Evolutionary conservation across 1,284 basidiomycete species (phyloP), one percentile per base, ranked within the genome.

Genomic region (Boletus putidus): DNA sequence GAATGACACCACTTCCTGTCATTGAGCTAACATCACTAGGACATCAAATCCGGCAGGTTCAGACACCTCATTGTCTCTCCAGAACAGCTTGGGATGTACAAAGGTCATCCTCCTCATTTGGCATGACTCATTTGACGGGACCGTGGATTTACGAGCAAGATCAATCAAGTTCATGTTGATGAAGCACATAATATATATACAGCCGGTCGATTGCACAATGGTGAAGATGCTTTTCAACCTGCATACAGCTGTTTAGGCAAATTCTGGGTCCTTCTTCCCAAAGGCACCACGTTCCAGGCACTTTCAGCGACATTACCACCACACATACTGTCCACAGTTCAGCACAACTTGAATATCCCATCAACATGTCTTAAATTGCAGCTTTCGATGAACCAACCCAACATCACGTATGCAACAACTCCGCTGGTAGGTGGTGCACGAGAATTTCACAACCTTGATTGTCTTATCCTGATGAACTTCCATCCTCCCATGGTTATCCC

Each of bases 181-280:
- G 50, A 64, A 42, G 63, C 56, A 1, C 59, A 61, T 12, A 55
- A 55, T 25, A 56, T 64, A 0, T 25, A 56, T 14, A 56, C 43
- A 1, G 45, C 53, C 7, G 49, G 52, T 9, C 18, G 43, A 1
- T 9, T 16, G 0, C 57, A 48, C 2, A 9, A 59, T 18, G 45
- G 44, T 0, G 29, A 59, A 14, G 49, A 37, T 2, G 39, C 40
- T 3, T 61, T 61, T 3, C 14, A 29, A 2, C 44, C 48, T 16
- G 60, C 29, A 7, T 60, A 52, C n/a, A 40, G 44, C 14, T 14
- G 18, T 4, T 14, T 61, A 3, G 53, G 45, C 1, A 1, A 12
- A 8, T 8, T 61, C 2, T 18, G 18, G 6, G 15, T 29, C 1
- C 4, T 60, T 7, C 49, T 61, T 6, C 20, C 49, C 18, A 40